Conservation (phyloP, 2,329 filamentous ascomycete genomes). For the Ophidiomyces ophidiicola region DNA sequence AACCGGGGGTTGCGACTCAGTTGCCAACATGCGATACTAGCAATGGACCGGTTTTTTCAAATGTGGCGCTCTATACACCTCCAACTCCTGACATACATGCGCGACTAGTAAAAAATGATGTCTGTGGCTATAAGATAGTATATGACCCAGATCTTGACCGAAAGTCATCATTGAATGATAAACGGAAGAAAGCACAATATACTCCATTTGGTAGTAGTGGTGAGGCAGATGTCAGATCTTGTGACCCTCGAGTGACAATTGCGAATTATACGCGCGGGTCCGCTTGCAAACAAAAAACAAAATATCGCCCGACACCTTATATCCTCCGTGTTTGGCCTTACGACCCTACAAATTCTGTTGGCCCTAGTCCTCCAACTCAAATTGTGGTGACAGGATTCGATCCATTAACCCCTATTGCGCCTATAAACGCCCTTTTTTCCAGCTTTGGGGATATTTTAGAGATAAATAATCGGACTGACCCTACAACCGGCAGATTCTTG, state of each 20-base stretch:
- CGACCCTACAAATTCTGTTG: constrained; percentile 71
- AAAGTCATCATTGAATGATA: constrained; percentile 45
- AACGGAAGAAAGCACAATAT: constrained; percentile 42
- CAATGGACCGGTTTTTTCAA: constrained; percentile 21
- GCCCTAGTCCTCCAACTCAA: constrained; percentile 77
- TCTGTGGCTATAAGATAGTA: constrained; percentile 46
- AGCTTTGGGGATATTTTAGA: constrained; percentile 78
- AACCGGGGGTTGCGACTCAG: constrained; percentile 4
- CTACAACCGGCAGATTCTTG: constrained; percentile 83
- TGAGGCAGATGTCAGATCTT: constrained; percentile 52
- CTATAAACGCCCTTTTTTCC: constrained; percentile 63
- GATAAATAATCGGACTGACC: constrained; percentile 88
- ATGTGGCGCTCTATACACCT: constrained; percentile 33
- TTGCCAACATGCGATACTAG: constrained; percentile 20
- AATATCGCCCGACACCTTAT: constrained; percentile 66
- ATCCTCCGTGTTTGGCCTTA: constrained; percentile 69
- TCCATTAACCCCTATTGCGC: constrained; percentile 67
- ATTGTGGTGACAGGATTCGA: constrained; percentile 96
- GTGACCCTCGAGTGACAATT: constrained; percentile 69
- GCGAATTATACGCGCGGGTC: constrained; percentile 48
- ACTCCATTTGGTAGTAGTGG: constrained; percentile 41
- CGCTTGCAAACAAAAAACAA: constrained; percentile 54
- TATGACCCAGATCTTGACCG: constrained; percentile 54
- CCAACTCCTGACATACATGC: constrained; percentile 39
- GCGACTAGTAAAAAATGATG: constrained; percentile 39